Conservation (phyloP, 179 eudicot species). For the Patellifolia procumbens region DNA sequence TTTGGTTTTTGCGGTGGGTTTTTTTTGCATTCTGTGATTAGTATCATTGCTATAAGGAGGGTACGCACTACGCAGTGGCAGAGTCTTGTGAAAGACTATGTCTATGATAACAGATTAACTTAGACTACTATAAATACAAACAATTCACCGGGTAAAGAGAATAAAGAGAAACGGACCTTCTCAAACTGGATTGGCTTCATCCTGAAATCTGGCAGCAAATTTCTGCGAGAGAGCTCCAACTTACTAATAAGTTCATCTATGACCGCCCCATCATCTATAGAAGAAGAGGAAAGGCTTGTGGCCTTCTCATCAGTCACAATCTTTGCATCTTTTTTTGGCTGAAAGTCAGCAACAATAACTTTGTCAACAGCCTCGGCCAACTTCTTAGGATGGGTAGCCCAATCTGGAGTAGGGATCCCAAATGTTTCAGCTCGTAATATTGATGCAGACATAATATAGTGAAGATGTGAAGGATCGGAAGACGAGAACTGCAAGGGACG, state of each 20-base stretch:
- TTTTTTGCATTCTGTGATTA: too few relatives aligned
- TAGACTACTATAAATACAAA: too few relatives aligned
- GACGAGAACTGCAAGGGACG: constrained; percentile 64
- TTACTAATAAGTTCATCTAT: constrained; percentile 62
- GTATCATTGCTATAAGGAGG: too few relatives aligned
- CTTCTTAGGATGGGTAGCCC: constrained; percentile 67
- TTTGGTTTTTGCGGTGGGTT: too few relatives aligned
- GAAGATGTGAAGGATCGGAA: constrained; percentile 71
- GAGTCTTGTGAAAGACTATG: too few relatives aligned
- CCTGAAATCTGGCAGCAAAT: constrained; percentile 56
- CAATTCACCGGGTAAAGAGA: too few relatives aligned
- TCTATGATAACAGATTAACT: too few relatives aligned
- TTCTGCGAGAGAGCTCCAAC: constrained; percentile 50
- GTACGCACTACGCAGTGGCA: too few relatives aligned
- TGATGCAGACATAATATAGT: constrained; percentile 67
- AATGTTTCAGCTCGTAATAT: constrained; percentile 83
- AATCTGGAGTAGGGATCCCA: constrained; percentile 82
- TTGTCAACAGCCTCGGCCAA: constrained; percentile 73
- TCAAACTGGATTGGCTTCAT: constrained; percentile 96
- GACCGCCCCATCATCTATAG: constrained; percentile 75
- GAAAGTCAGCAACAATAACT: constrained; percentile 73
- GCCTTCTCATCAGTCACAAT: constrained; percentile 87
- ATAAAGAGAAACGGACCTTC: constrained; percentile 60
- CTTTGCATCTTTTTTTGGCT: constrained; percentile 70
- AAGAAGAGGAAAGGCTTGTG: constrained; percentile 66